Base-by-base conservation (phyloP, 192 early-diverging fungal species). In the Rhizoclosmatium sp. region DNA sequence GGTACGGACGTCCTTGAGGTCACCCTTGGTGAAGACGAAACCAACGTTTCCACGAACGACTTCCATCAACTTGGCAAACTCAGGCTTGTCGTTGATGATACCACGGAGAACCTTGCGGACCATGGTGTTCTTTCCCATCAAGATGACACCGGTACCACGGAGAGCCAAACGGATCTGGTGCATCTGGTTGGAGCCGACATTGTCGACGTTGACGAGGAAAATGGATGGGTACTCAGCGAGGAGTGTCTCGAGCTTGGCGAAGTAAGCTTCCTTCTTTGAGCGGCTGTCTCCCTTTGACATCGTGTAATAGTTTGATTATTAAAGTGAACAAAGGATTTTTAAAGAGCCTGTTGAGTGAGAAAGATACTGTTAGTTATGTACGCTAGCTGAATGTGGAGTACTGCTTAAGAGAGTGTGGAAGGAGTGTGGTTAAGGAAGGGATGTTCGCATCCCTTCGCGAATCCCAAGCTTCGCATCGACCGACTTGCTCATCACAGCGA, bases 121-220 rank as follows among this genome's bases (percentile, higher is more conserved):
- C 96, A 98, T 99, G 86, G 98, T 98, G 94, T 99, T 99, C 93
- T 99, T 99, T 82, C 97, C 98, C 98, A 99, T 99, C 71, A 99
- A 93, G 61, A 99, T 91, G 84, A 92, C 93, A 78, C 91, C 96
- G 51, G 93, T 85, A 68, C 94, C 94, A 87, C 98, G 96, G 85
- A 99, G 93, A 67, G 91, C 80, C 42, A 82, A 54, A 84, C 88
- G 84, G 84, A 98, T 95, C 82, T 97, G 92, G 92, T 99, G 98
- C 97, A 99, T 98, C 90, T 99, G 98, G 94, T 98, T 98, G 84
- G 95, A 96, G 83, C 96, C 95, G 90, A 99, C 98, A 93, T 99
- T 99, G 93, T 99, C 98, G 71, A 99, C 98, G 83, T 96, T 96
- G 89, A 98, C 96, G 88, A 99, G 91, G 92, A 99, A 99, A 65